Percentiles rank a stretch among this genome's conserved stretches.
These are phyloP conservation scores for Vachellia pachyceras DNA, from an alignment of 306 rosid genomes.

Conservation along the genomic window DNA sequence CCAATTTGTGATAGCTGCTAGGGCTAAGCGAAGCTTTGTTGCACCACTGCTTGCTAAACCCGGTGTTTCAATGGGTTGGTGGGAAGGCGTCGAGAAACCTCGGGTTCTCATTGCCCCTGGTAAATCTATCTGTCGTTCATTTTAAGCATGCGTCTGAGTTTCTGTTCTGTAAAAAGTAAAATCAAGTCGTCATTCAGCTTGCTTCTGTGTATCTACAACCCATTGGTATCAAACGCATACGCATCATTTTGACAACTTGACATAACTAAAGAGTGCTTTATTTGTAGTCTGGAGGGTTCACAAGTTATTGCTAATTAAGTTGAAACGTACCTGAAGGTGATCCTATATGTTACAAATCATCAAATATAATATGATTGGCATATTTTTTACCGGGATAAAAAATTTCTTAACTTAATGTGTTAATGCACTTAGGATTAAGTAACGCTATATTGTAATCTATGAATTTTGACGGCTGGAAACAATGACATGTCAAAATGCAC, in stretches of 20 bases:
- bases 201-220: background rate
- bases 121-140: slow-evolving; percentile 16
- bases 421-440: background rate
- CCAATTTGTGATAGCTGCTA: slow-evolving; percentile 2
- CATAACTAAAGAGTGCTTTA: background rate
- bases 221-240: too few relatives aligned
- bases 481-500: background rate
- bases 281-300: background rate
- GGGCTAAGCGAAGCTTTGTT: slow-evolving; percentile 39
- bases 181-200: background rate
- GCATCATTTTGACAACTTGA: background rate
- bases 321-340: background rate
- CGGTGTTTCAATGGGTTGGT: slow-evolving; percentile 60
- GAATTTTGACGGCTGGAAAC: too few relatives aligned
- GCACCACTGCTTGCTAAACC: slow-evolving; percentile 22
- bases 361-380: background rate
- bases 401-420: background rate
- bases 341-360: too few relatives aligned
- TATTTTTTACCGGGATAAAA: too few relatives aligned
- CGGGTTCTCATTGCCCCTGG: slow-evolving; percentile 84
- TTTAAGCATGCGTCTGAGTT: background rate
- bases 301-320: background rate
- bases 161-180: background rate
- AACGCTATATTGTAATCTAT: slow-evolving; percentile 3
- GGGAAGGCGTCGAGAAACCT: slow-evolving; percentile 63